phyloP scores from a whole-genome alignment of 148 eudicot species.

The Arbutus unedo region DNA sequence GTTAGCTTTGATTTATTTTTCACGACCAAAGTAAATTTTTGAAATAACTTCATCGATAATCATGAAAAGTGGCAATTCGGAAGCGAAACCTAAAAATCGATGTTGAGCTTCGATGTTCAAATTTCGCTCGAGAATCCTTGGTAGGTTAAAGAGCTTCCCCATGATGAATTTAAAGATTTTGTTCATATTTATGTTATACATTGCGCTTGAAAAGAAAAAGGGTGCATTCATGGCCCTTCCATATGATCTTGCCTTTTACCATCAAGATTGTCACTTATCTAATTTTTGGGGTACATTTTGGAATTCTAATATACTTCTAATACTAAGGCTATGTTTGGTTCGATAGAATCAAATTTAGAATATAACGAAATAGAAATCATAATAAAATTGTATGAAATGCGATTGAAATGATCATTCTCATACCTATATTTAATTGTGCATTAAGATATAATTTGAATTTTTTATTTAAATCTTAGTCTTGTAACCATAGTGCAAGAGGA shows the following conservation, averaged over 20 bases:
- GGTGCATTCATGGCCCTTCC: conserved; percentile 60
- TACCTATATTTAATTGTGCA: too few species aligned
- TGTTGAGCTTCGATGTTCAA: conserved; percentile 60
- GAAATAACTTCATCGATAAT: background rate
- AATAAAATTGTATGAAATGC: too few species aligned
- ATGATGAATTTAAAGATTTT: conserved; percentile 63
- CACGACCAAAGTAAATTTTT: background rate
- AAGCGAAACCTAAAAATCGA: conserved; percentile 39
- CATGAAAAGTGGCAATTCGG: background rate
- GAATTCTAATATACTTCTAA: background rate
- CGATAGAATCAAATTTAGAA: too few species aligned
- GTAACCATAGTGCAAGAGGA: too few species aligned
- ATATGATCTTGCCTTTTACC: conserved; percentile 53
- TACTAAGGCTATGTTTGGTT: too few species aligned
- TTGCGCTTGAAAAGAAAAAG: conserved; percentile 58
- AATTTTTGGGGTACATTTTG: background rate
- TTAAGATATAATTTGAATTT: too few species aligned
- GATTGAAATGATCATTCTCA: too few species aligned
- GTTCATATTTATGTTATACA: conserved; percentile 62
- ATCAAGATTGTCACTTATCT: background rate
- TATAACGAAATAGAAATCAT: too few species aligned
- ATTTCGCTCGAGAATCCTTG: conserved; percentile 58
- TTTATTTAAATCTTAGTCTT: too few species aligned
- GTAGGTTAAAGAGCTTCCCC: conserved; percentile 58
- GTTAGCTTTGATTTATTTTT: conserved; percentile 1